These are phyloP conservation scores for Hypoxylon perforatum DNA, from an alignment of 495 filamentous ascomycete species.

Conservation along the genomic window DNA sequence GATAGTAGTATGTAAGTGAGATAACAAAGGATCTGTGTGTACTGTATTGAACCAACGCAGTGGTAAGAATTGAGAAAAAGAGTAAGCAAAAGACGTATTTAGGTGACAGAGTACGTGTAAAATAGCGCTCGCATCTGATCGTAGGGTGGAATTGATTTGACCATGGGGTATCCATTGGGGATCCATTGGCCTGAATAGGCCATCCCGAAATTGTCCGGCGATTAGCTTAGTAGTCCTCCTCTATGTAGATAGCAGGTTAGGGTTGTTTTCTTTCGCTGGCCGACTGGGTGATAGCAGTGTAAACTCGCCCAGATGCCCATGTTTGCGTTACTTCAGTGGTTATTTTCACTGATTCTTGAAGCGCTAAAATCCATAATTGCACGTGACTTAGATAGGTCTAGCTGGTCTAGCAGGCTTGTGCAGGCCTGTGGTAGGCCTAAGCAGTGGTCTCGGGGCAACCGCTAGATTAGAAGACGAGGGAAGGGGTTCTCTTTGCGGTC, in stretches of 20 bases:
- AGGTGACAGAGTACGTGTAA: slow-evolving; percentile 16
- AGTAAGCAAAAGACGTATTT: slow-evolving; percentile 18
- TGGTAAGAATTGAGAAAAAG: background rate
- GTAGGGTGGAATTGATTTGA: slow-evolving; percentile 3
- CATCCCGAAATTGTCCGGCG: slow-evolving; percentile 43
- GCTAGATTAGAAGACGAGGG: slow-evolving; percentile 56
- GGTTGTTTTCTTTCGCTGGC: too few species aligned
- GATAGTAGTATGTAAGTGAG: slow-evolving; percentile 1
- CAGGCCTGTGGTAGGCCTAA: background rate
- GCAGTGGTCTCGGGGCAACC: slow-evolving; percentile 44
- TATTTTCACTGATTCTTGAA: slow-evolving; percentile 15
- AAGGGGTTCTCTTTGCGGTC: slow-evolving; percentile 48
- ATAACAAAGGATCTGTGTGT: background rate
- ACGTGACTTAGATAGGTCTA: slow-evolving; percentile 20
- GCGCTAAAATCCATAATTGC: slow-evolving; percentile 23
- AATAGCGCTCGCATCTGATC: slow-evolving; percentile 35
- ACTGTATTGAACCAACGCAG: background rate
- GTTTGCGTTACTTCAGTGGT: slow-evolving; percentile 10
- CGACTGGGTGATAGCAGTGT: too few species aligned
- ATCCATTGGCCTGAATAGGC: slow-evolving; percentile 33
- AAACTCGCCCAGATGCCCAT: background rate
- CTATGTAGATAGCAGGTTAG: slow-evolving; percentile 10
- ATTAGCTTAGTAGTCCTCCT: background rate
- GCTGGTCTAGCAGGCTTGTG: too few species aligned
- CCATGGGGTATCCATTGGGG: slow-evolving; percentile 10